phyloP scores from a whole-genome alignment of 345 rosid species.

The Corchorus olitorius region DNA sequence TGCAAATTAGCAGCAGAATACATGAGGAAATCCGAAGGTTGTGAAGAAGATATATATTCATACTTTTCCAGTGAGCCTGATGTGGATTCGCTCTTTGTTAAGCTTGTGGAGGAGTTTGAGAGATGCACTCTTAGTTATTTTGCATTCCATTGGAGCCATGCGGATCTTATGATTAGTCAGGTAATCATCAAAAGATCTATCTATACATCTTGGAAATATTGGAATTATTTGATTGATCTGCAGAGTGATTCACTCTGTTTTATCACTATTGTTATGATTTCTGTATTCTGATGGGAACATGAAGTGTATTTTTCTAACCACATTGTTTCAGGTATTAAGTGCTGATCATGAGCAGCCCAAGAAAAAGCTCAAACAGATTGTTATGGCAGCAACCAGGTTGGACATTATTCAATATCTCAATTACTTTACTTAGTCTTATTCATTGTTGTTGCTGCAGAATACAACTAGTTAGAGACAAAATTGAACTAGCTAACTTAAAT shows the following conservation, averaged over 20 bases:
- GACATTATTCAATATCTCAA: neutral
- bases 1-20: constrained; percentile 90
- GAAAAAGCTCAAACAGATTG: constrained; percentile 70
- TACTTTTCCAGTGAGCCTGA: constrained; percentile 59
- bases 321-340: constrained; percentile 55
- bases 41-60: constrained; percentile 72
- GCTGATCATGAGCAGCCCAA: constrained; percentile 69
- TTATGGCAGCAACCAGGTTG: constrained; percentile 90
- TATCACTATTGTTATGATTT: neutral
- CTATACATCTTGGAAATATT: neutral
- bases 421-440: neutral
- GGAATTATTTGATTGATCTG: neutral
- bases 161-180: constrained; percentile 77
- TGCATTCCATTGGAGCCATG: constrained; percentile 83
- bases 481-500: too few relatives aligned
- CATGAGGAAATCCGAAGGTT: constrained; percentile 61
- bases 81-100: constrained; percentile 72
- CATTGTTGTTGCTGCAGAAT: neutral
- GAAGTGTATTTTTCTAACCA: neutral
- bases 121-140: constrained; percentile 91
- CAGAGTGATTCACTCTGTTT: neutral
- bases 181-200: constrained; percentile 31
- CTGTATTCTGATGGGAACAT: neutral
- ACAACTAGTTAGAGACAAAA: neutral
- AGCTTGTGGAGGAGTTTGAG: constrained; percentile 91